Evolutionary conservation across 495 filamentous ascomycete genomes (phyloP), one percentile per base, ranked within the genome.

Genomic region (Neurospora sp.): DNA sequence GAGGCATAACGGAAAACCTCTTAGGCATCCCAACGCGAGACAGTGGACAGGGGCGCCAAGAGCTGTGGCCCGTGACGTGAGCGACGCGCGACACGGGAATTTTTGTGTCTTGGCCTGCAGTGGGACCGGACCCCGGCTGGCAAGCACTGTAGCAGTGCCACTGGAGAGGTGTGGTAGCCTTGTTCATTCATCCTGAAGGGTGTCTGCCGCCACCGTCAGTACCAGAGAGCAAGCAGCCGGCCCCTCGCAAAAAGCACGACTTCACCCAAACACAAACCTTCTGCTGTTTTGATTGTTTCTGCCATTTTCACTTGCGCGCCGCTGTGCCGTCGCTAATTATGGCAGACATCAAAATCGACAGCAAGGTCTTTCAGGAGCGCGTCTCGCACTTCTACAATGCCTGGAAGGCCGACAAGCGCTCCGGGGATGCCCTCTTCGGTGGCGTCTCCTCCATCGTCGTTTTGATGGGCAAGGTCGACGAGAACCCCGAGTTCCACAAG

Each of bases 401-500:
- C 86, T 99, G 96, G 96, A 98, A 97, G 86, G 86, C 90, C 75
- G 93, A 98, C 85, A 97, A 94, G 84, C 92, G 96, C 74, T 85
- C 86, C 73, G 89, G 89, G 77, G 90, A 96, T 83, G 86, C 89
- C 78, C 83, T 94, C 71, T 99, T 98, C 80, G 88, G 86, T 69
- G 95, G 94, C 71, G 94, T 87, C 45, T 89, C 89, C 16, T 97
- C 94, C 37, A 92, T 98, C 77, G 85, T 96, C 75, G 88, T 97
- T 72, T 84, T 95, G 72, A 93, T 98, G 89, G 96, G 96, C 76
- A 98, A 97, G 85, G 94, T 93, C 73, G 94, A 96, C 80, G 93
- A 97, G 75, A 86, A 87, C 39, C 90, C 89, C 72, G 87, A 90
- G 72, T 97, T 94, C 77, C 89, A 93, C 80, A 99, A 99, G 85